Percentiles rank a stretch among this genome's conserved stretches.
phyloP scores from a whole-genome alignment of 2,329 filamentous ascomycete genomes.

The Huntiella moniliformis region DNA sequence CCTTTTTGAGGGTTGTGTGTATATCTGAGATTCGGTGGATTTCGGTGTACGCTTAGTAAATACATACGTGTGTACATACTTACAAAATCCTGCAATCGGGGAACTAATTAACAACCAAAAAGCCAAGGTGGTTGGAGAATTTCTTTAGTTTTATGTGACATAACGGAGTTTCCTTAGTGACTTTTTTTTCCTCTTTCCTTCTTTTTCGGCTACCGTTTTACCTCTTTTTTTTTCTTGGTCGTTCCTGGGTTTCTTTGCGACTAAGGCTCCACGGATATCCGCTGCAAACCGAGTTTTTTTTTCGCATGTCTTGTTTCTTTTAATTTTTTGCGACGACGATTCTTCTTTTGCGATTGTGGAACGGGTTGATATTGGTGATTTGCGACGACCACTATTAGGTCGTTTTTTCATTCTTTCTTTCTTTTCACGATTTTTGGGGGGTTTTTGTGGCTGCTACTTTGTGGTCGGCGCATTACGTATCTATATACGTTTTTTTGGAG shows the following conservation, averaged over 20 bases:
- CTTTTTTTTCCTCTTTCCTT: neutral
- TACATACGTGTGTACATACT: too few species aligned
- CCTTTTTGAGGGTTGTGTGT: too few species aligned
- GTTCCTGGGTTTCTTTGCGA: neutral
- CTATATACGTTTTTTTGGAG: too few species aligned
- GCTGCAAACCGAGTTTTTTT: constrained; percentile 11
- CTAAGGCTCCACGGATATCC: constrained; percentile 4
- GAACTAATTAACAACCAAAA: too few species aligned
- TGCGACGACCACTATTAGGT: neutral
- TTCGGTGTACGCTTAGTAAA: too few species aligned
- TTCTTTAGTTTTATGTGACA: too few species aligned
- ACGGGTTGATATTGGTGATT: neutral
- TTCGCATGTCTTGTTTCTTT: neutral
- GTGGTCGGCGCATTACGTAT: too few species aligned
- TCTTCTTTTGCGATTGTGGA: neutral
- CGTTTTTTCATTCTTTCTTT: neutral
- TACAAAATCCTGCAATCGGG: too few species aligned
- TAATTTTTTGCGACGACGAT: neutral
- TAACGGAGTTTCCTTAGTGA: too few species aligned
- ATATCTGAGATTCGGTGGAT: too few species aligned
- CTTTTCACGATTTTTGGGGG: neutral
- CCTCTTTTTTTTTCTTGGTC: too few species aligned
- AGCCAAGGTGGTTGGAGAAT: too few species aligned
- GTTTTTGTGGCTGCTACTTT: neutral
- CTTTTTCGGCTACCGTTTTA: neutral